These are phyloP conservation scores for bread wheat (Triticum aestivum) DNA, from an alignment of 176 grass and related monocot genomes.

Conservation along the genomic window DNA sequence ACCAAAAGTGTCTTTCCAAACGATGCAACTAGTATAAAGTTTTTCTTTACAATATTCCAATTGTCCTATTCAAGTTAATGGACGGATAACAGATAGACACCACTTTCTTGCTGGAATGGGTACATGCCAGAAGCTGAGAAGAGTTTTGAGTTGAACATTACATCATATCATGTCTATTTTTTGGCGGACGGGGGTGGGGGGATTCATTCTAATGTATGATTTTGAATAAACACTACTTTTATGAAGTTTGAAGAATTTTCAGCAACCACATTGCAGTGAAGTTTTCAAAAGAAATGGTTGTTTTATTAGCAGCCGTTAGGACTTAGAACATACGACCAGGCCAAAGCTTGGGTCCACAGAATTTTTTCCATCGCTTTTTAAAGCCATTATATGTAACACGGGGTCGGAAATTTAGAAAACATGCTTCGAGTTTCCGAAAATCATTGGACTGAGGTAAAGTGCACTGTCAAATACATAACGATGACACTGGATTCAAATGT, in stretches of 20 bases:
- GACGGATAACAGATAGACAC: conserved; percentile 27
- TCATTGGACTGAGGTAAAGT: background rate
- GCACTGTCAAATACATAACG: background rate
- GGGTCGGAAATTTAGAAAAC: background rate
- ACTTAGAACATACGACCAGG: background rate
- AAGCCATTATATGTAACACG: background rate
- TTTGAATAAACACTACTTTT: background rate
- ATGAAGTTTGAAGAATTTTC: background rate
- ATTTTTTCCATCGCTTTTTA: background rate
- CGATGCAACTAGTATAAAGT: conserved; percentile 2
- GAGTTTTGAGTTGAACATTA: background rate
- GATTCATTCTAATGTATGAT: background rate
- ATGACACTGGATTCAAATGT: background rate
- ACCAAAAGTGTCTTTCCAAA: conserved; percentile 23
- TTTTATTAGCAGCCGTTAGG: background rate
- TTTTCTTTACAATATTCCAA: conserved; percentile 4
- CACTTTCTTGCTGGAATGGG: background rate
- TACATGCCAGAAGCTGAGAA: background rate
- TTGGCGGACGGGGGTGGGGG: background rate
- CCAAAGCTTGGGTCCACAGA: background rate
- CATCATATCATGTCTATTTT: background rate
- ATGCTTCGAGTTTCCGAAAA: background rate
- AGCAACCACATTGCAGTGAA: background rate
- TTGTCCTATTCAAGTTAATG: conserved; percentile 18
- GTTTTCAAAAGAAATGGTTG: background rate